These are phyloP conservation scores for Vicia sativa DNA, from an alignment of 306 rosid genomes.

Conservation along the genomic window DNA sequence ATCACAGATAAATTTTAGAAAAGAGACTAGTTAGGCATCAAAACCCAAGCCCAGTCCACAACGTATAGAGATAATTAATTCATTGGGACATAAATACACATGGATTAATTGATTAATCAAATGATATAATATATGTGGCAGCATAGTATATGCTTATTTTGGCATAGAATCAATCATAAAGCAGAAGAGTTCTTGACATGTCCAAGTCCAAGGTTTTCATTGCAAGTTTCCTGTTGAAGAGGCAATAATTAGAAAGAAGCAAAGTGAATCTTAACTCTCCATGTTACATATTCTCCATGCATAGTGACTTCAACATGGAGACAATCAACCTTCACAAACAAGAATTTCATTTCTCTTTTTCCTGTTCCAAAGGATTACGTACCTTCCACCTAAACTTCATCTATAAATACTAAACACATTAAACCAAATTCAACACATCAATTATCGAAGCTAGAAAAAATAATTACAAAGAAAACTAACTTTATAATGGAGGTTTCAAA, in stretches of 20 bases:
- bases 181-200: conserved; percentile 35
- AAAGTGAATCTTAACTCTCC: conserved; percentile 35
- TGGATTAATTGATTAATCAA: conserved; percentile 1
- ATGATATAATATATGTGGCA: neutral
- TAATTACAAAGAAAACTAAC: neutral
- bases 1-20: too few relatives aligned
- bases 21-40: too few relatives aligned
- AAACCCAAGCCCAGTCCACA: too few relatives aligned
- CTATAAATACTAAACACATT: conserved; percentile 28
- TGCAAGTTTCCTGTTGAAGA: conserved; percentile 48
- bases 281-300: conserved; percentile 49
- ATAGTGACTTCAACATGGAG: conserved; percentile 66
- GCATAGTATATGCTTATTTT: conserved; percentile 28
- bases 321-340: conserved; percentile 50
- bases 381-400: conserved; percentile 21
- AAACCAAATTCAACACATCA: conserved; percentile 9
- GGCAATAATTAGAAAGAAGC: conserved; percentile 37
- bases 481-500: conserved; percentile 34
- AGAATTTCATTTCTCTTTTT: conserved; percentile 33
- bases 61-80: neutral
- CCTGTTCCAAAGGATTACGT: conserved; percentile 28
- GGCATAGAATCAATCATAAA: conserved; percentile 43
- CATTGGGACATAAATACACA: neutral
- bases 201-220: conserved; percentile 45
- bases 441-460: neutral